Base-by-base conservation (phyloP, 352 stramenopile species). In the Phytophthora agathidicida region DNA sequence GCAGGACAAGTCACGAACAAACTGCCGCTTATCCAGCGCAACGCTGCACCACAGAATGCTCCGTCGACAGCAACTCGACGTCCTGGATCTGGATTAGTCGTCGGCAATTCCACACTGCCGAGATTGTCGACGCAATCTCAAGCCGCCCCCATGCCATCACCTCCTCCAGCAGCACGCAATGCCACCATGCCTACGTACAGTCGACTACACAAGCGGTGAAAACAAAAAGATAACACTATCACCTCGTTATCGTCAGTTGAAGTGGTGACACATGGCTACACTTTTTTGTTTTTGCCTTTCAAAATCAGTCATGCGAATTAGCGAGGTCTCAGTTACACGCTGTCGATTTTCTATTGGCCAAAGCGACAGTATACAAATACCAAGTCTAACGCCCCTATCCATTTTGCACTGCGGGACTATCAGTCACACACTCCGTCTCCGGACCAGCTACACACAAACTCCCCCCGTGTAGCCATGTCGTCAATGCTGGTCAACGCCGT, bases 121-220 rank as follows among this genome's bases (percentile, higher is more conserved):
- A 58, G 74, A 41, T 45, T 83, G 19, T 22, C 52, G 17, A 55
- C 27, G 2, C 66, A 78, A 28, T 45, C 33, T 9, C 66, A 58
- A 35, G 27, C 14, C 2, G 23, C 43, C 2, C 20, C 71, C 2
- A 57, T 80, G 59, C 75, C 76, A 47, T 85, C 73, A 1, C 66
- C 65, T 6, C 78, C 79, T 9, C 61, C 65, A 24, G 58, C 71
- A 3, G 53, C 60, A 7, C 71, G 74, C 31, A 87, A 73, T 20
- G 39, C 64, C 23, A 65, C 56, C 28, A 80, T 77, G 59, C 80
- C 77, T 39, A 71, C 79, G 50, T 89, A 86, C 38, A 89, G 80
- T 45, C 77, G 80, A 16, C 64, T 89, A 5, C 70, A 87, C 46
- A 87, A 87, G 44, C 75, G 77, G 61, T 85, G 69, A 77, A 49